Base-by-base conservation (phyloP, 495 filamentous ascomycete species). In the Usnea hakonensis region DNA sequence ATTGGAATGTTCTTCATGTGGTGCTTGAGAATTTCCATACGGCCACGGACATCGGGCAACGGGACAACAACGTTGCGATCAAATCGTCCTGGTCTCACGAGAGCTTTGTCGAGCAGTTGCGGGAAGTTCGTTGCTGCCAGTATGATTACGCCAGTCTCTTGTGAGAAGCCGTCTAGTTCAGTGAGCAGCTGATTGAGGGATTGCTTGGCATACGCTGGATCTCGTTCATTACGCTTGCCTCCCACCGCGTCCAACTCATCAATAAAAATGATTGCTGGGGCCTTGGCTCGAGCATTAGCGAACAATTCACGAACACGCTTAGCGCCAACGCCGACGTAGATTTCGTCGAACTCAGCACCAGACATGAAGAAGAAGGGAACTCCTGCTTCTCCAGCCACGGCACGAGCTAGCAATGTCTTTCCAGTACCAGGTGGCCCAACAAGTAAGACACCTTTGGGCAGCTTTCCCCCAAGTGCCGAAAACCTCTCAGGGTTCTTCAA, bases 311-410 rank as follows among this genome's bases (percentile, higher is more conserved):
- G 90, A 48, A 98, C 94, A 70, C 94, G 90, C 78, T 97, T 97
- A 54, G 94, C 94, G 68, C 94, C 94, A 58, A 98, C 95, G 68
- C 94, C 94, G 30, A 98, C 95, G 69, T 96, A 98, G 44, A 98
- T 88, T 73, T 98, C 94, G 69, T 98, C 94, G 70, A 98, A 98
- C 73, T 98, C 95, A 61, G 89, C 92, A 33, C 94, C 94, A 67
- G 95, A 97, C 93, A 98, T 97, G 81, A 94, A 97, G 82, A 97
- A 98, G 82, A 97, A 97, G 1, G 94, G 94, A 26, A 97, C 95
- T 62, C 94, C 94, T 48, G 94, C 91, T 78, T 98, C 94, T 33
- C 94, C 94, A 58, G 94, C 94, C 57, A 98, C 94, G 14, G 94
- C 94, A 66, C 95, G 89, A 62, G 94, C 94, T 60, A 98, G 83